A percentile compares a stretch with the other conserved stretches of the same genome.
These are phyloP conservation scores for Bocquillonia castaneifolia DNA, from an alignment of 441 rosid genomes.

Conservation along the genomic window DNA sequence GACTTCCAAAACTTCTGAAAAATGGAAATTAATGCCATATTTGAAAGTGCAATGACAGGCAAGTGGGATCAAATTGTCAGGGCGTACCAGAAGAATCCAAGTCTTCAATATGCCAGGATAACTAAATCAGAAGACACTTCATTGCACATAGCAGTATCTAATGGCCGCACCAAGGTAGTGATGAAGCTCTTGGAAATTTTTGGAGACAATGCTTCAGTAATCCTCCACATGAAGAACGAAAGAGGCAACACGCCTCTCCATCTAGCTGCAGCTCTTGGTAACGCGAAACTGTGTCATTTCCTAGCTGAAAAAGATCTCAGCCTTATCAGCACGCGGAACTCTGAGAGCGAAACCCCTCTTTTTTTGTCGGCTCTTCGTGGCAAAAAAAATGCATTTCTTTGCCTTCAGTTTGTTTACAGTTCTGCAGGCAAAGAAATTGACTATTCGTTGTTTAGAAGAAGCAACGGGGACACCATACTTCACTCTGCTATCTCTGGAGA, in stretches of 20 bases:
- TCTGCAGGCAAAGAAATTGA: not conserved
- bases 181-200: not conserved
- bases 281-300: constrained; percentile 25
- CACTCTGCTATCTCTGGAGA: constrained; percentile 36
- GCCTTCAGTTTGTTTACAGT: constrained; percentile 27
- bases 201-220: not conserved
- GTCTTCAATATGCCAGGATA: constrained; percentile 11
- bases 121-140: constrained; percentile 31
- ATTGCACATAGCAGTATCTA: constrained; percentile 34
- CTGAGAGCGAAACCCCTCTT: constrained; percentile 26
- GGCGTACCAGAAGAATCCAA: constrained; percentile 10
- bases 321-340: constrained; percentile 21
- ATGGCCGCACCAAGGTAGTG: constrained; percentile 19
- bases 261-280: constrained; percentile 33
- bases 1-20: not conserved
- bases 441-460: constrained; percentile 9
- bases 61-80: constrained; percentile 26
- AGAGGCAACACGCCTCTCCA: constrained; percentile 42
- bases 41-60: constrained; percentile 29
- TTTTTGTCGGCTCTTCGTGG: constrained; percentile 34
- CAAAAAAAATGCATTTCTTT: constrained; percentile 26
- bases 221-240: constrained; percentile 25
- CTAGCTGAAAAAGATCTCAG: not conserved
- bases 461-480: constrained; percentile 36
- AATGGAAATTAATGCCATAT: constrained; percentile 15